A percentile compares a stretch with the other conserved stretches of the same genome.
Conservation (phyloP, 2,329 filamentous ascomycete genomes). For the Exutisphaerella laricina region DNA sequence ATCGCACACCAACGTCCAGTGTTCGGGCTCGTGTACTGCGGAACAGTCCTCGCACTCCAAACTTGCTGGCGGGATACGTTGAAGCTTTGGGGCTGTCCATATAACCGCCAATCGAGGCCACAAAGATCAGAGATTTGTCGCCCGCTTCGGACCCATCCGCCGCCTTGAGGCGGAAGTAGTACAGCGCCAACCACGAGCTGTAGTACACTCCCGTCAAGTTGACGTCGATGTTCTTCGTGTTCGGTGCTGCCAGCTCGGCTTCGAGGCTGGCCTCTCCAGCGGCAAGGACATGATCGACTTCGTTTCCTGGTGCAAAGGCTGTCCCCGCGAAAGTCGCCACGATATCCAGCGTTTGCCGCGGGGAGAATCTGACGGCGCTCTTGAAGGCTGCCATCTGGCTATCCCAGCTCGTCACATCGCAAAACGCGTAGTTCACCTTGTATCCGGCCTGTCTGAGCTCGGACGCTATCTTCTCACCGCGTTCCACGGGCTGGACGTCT, state of each 20-base stretch:
- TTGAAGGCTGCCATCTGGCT: constrained; percentile 12
- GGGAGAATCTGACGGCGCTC: constrained; percentile 6
- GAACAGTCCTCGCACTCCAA: constrained; percentile 12
- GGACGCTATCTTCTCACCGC: constrained; percentile 5
- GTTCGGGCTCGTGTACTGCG: constrained; percentile 6
- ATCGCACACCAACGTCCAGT: constrained; percentile 6
- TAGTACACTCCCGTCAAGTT: constrained; percentile 12
- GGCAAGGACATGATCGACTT: constrained; percentile 8
- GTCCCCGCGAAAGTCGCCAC: constrained; percentile 10
- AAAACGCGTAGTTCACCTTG: constrained; percentile 8
- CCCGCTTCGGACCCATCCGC: neutral
- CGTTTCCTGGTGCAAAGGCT: neutral
- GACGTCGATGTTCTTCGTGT: constrained; percentile 11
- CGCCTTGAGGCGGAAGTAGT: constrained; percentile 11
- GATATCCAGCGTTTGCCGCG: constrained; percentile 12
- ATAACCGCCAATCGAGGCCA: constrained; percentile 14
- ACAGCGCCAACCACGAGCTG: constrained; percentile 10
- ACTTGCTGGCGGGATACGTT: constrained; percentile 8
- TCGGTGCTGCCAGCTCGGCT: neutral
- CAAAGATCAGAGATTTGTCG: constrained; percentile 11
- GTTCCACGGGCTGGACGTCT: constrained; percentile 8
- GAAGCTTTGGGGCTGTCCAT: constrained; percentile 12
- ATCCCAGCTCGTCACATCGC: constrained; percentile 12
- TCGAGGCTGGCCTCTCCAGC: constrained; percentile 4
- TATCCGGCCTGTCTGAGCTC: constrained; percentile 4